Conservation (phyloP, 2,329 filamentous ascomycete species). For the Eutypa lata region DNA sequence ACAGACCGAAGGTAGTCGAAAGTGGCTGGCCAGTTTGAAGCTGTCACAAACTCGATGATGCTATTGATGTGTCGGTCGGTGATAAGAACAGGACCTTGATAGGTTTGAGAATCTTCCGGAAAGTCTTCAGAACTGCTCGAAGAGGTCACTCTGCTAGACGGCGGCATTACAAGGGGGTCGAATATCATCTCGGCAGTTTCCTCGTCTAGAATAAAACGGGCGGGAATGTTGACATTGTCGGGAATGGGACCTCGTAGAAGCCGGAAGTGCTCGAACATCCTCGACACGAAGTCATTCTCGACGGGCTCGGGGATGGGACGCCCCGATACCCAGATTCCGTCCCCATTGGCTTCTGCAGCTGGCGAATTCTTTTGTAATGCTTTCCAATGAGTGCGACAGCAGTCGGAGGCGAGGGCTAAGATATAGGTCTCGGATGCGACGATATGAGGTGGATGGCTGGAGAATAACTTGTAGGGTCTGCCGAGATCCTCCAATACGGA, state of each 20-base stretch:
- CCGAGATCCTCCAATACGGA: conserved; percentile 56
- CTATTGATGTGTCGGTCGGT: conserved; percentile 54
- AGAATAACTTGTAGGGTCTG: conserved; percentile 49
- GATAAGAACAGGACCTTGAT: conserved; percentile 36
- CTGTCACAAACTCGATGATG: conserved; percentile 62
- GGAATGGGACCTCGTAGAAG: conserved; percentile 56
- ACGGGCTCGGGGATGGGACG: conserved; percentile 36
- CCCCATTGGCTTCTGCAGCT: conserved; percentile 1
- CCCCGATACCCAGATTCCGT: conserved; percentile 1
- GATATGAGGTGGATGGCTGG: conserved; percentile 56
- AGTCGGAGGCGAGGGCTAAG: conserved; percentile 62
- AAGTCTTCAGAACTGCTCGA: conserved; percentile 35
- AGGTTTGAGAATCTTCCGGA: conserved; percentile 29
- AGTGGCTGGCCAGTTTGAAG: conserved; percentile 58
- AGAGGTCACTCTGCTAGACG: conserved; percentile 19
- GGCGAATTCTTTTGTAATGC: conserved; percentile 26
- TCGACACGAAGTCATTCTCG: conserved; percentile 48
- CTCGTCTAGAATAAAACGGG: conserved; percentile 52
- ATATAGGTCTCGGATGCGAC: conserved; percentile 63
- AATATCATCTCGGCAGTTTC: conserved; percentile 50
- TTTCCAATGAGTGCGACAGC: conserved; percentile 60
- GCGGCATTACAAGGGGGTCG: conserved; percentile 33
- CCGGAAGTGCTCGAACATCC: conserved; percentile 55
- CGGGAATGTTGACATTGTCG: conserved; percentile 54
- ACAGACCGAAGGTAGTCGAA: conserved; percentile 57